Evolutionary conservation across 2,329 filamentous ascomycete genomes (phyloP), one percentile per base, ranked within the genome.

Genomic region (Fusarium foetens): DNA sequence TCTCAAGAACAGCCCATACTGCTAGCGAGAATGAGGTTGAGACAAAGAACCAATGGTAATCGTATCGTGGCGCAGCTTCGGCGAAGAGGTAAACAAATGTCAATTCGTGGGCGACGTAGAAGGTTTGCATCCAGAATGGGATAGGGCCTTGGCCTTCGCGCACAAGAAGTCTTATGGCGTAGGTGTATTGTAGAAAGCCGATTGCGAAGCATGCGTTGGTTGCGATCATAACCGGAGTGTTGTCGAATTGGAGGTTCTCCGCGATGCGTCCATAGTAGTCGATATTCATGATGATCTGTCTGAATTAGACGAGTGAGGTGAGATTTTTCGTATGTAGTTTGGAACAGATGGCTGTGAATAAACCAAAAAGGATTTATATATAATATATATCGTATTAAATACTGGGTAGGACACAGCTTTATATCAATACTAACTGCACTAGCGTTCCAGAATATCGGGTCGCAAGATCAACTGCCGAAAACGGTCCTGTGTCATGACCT

Each of bases 81-180:
- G 43, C 61, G 10, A 65, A 43, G 23, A 48, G 31, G 6, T 53
- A 59, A 4, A 33, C 33, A 10, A 43, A 52, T 3, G 38, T 39
- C 6, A 42, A 53, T 7, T 66, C 60, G 23, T 67, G 61, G 1
- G 52, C 64, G 7, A 65, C 52, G 35, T 67, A 65, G 17, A 66
- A 43, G 0, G 35, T 27, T 16, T 67, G 41, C 61, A 67, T 67
- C 52, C 64, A 67, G 19, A 65, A 54, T 1, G 69, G 59, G 10
- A 72, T 71, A 0, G 63, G 68, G 2, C 63, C 63, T 16, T 42
- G 59, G 0, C 59, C 59, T 23, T 72, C 69, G 1, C 48, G 58
- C 2, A 71, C 21, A 6, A 45, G 33, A 0, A 68, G 45, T 25
- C 46, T 31, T 35, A 71, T 59, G 3, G 67, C 38, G 16, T 72